phyloP scores from a whole-genome alignment of 768 basidiomycete species.

The Lentinula raphanica region DNA sequence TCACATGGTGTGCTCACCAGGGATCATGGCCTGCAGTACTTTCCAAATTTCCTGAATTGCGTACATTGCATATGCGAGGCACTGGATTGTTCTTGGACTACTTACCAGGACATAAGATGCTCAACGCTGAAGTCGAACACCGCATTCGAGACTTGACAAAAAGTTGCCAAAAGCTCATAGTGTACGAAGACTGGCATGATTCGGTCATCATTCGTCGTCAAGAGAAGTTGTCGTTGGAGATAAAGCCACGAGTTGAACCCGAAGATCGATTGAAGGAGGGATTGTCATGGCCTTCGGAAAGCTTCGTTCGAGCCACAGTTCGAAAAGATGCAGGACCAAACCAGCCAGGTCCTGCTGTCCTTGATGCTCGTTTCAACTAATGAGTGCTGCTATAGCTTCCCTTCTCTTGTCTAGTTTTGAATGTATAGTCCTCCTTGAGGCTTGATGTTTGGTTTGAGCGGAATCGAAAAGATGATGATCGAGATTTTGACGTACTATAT shows the following conservation, averaged over 20 bases:
- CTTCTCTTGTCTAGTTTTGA: too few species aligned
- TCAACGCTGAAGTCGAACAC: neutral
- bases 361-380: neutral
- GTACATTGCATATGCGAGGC: constrained; percentile 1
- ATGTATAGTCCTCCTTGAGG: too few species aligned
- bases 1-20: neutral
- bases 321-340: neutral
- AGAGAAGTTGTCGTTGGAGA: neutral
- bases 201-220: neutral
- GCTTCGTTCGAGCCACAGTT: neutral
- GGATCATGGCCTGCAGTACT: neutral
- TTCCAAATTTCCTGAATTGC: neutral
- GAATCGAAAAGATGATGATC: too few species aligned
- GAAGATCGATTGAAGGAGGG: neutral
- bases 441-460: too few species aligned
- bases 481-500: too few species aligned
- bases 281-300: neutral
- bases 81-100: neutral
- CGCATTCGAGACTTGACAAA: neutral
- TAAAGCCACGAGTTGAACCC: neutral
- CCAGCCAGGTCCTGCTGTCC: neutral
- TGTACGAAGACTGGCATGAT: neutral
- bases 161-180: neutral
- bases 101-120: neutral
- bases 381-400: too few species aligned